Percentiles rank a stretch among this genome's conserved stretches.
phyloP scores from a whole-genome alignment of 1,284 basidiomycete genomes.

The Bondarzewia mesenterica region DNA sequence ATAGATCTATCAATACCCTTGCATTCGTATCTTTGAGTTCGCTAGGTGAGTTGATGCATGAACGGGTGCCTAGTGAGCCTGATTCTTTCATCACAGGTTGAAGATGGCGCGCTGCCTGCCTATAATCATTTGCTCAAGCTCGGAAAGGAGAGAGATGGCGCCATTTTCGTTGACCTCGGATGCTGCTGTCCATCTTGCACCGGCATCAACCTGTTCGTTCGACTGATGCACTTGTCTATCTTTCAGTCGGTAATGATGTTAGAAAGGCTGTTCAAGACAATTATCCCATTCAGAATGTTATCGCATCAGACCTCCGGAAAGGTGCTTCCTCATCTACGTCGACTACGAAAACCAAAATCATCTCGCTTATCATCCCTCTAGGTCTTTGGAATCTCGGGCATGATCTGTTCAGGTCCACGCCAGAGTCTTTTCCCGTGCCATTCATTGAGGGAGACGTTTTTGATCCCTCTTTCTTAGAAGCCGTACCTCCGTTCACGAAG shows the following conservation, averaged over 20 bases:
- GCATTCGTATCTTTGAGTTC: slow-evolving; percentile 7
- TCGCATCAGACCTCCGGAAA: background rate
- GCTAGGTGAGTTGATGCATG: background rate
- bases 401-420: slow-evolving; percentile 17
- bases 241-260: background rate
- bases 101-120: slow-evolving; percentile 3
- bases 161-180: slow-evolving; percentile 11
- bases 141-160: background rate
- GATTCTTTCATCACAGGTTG: background rate
- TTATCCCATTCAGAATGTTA: background rate
- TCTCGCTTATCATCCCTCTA: background rate
- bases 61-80: background rate
- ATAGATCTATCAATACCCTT: slow-evolving; percentile 15
- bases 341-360: background rate
- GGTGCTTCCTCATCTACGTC: background rate
- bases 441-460: slow-evolving; percentile 36
- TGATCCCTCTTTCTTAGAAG: slow-evolving; percentile 20
- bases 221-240: background rate
- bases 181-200: slow-evolving; percentile 5
- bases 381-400: slow-evolving; percentile 18
- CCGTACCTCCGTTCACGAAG: slow-evolving; percentile 16
- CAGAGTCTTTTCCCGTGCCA: slow-evolving; percentile 28
- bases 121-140: slow-evolving; percentile 6
- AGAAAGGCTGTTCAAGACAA: background rate
- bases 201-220: background rate